phyloP scores from a whole-genome alignment of 2,329 filamentous ascomycete species.

The Fusarium verrucosum region DNA sequence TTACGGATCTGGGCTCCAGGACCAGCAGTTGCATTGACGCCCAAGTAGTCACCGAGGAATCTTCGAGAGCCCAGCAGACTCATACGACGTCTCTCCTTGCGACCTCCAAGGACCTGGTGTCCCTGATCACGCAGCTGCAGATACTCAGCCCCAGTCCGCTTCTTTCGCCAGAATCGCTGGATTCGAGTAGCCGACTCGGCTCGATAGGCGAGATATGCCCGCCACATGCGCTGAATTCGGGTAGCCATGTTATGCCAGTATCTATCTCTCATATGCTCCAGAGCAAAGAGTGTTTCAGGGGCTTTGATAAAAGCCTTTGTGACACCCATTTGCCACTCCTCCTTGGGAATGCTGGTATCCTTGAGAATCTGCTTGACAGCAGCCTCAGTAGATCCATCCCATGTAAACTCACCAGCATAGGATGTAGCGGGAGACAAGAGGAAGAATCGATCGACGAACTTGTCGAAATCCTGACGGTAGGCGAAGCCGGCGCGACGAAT shows the following conservation, averaged over 20 bases:
- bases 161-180: conserved; percentile 94
- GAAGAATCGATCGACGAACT: conserved; percentile 98
- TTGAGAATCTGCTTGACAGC: conserved; percentile 93
- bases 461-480: conserved; percentile 96
- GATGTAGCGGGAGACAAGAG: conserved; percentile 92
- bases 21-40: conserved; percentile 81
- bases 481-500: conserved; percentile 97
- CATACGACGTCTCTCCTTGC: conserved; percentile 91
- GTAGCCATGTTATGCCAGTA: conserved; percentile 99
- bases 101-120: conserved; percentile 80
- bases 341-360: conserved; percentile 92
- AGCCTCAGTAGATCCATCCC: conserved; percentile 86
- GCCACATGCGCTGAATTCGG: conserved; percentile 95
- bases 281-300: conserved; percentile 92
- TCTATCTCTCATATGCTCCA: conserved; percentile 96
- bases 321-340: conserved; percentile 97
- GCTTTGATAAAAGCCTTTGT: conserved; percentile 99
- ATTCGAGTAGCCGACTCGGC: conserved; percentile 93
- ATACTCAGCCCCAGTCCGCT: conserved; percentile 89
- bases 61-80: conserved; percentile 90
- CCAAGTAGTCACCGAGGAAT: conserved; percentile 95
- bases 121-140: conserved; percentile 88
- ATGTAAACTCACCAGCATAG: conserved; percentile 97
- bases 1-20: conserved; percentile 83
- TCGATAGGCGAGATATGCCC: conserved; percentile 92